These are phyloP conservation scores for Periglandula ipomoeae DNA, from an alignment of 2,329 filamentous ascomycete species.

Conservation along the genomic window DNA sequence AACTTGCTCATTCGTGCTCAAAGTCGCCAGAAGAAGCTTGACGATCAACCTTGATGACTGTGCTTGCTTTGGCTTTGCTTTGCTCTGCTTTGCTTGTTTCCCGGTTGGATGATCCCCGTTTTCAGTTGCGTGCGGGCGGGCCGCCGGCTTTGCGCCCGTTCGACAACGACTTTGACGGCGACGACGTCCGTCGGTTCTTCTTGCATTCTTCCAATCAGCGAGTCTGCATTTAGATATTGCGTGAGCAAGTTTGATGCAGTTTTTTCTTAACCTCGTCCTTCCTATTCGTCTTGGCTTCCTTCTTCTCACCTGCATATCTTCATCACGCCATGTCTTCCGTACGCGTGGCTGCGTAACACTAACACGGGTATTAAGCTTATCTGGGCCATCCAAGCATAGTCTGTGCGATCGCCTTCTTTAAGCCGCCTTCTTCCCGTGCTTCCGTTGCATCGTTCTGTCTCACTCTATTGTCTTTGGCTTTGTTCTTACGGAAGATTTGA, in stretches of 20 bases:
- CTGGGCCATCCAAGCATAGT: not conserved
- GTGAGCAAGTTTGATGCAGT: constrained; percentile 2
- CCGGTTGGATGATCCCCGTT: not conserved
- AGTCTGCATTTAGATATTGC: too few species aligned
- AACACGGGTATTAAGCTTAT: not conserved
- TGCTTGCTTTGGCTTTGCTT: not conserved
- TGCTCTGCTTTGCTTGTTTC: not conserved
- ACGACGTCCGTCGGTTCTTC: too few species aligned
- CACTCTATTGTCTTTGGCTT: not conserved
- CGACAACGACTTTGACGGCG: not conserved
- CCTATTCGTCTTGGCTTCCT: too few species aligned
- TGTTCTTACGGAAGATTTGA: not conserved
- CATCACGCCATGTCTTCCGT: not conserved
- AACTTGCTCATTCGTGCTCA: constrained; percentile 31
- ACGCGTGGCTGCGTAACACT: not conserved
- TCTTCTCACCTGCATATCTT: not conserved
- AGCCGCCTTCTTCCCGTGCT: not conserved
- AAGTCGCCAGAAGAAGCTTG: not conserved
- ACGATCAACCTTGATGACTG: not conserved
- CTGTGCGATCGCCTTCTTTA: not conserved
- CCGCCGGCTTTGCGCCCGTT: too few species aligned
- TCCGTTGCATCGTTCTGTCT: not conserved
- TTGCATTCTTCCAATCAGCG: too few species aligned
- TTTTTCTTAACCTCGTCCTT: not conserved
- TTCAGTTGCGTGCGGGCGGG: too few species aligned